Base-by-base conservation (phyloP, 495 filamentous ascomycete genomes). In the Mytilinidion resinicola region DNA sequence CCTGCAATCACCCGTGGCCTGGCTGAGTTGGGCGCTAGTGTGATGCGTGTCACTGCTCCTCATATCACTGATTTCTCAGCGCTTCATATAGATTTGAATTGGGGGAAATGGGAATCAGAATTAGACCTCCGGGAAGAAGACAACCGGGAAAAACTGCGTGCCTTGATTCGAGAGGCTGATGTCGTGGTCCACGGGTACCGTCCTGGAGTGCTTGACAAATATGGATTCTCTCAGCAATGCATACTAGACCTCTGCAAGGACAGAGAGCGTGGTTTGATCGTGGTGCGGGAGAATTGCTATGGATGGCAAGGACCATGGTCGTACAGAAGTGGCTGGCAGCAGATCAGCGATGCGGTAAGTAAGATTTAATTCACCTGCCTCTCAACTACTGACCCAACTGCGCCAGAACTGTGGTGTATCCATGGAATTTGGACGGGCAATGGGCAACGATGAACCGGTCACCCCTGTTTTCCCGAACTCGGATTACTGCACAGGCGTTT, bases 101-200 rank as follows among this genome's bases (percentile, higher is more conserved):
- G 77, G 60, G 83, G 82, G 17, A 83, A 83, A 63, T 77, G 80
- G 64, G 82, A 80, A 17, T 67, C 75, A 19, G 67, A 76, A 44
- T 69, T 83, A 0, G 76, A 84, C 53, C 67, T 84, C 17, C 70
- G 70, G 19, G 71, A 73, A 8, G 65, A 71, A 20, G 70, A 73
- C 34, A 79, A 78, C 20, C 67, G 73, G 33, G 61, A 64, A 10
- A 71, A 67, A 9, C 65, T 85, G 11, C 64, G 67, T 9, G 59
- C 66, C 9, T 69, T 85, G 9, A 70, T 85, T 17, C 59, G 63
- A 15, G 79, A 79, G 1, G 80, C 76, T 0, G 82, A 85, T 63
- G 74, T 83, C 6, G 78, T 85, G 19, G 62, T 85, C n/a, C 74
- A 81, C 48, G 81, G 80, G 0, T 85, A 82, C 57, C 76, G 82